These are phyloP conservation scores for Xylariaceae sp. DNA, from an alignment of 2,329 filamentous ascomycete species.

Conservation along the genomic window DNA sequence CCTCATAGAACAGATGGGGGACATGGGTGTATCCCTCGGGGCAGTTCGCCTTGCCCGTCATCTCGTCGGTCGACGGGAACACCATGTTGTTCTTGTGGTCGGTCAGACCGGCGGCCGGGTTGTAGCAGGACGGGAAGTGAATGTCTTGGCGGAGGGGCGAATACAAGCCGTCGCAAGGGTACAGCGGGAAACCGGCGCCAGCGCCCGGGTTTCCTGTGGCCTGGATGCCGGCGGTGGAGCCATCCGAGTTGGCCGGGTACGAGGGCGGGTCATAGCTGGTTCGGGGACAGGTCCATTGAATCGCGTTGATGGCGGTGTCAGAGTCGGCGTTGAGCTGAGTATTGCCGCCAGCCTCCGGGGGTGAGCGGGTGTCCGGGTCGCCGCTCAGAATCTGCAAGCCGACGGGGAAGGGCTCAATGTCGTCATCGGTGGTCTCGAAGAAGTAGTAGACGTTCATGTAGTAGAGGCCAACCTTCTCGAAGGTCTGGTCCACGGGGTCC, in stretches of 20 bases:
- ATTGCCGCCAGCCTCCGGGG: conserved; percentile 44
- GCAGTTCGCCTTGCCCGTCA: conserved; percentile 45
- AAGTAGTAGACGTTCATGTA: conserved; percentile 76
- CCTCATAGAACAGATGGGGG: conserved; percentile 51
- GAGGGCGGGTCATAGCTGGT: conserved; percentile 38
- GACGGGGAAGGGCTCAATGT: conserved; percentile 60
- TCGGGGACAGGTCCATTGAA: conserved; percentile 56
- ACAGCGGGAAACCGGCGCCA: conserved; percentile 61
- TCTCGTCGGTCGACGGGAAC: conserved; percentile 41
- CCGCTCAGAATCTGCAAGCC: conserved; percentile 67
- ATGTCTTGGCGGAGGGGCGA: conserved; percentile 59
- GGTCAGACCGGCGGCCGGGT: conserved; percentile 51
- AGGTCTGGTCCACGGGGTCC: conserved; percentile 52
- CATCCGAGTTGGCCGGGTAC: conserved; percentile 48
- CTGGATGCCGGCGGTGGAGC: conserved; percentile 45
- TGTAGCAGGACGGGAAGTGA: conserved; percentile 69
- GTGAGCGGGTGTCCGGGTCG: conserved; percentile 48
- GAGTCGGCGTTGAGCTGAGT: conserved; percentile 43
- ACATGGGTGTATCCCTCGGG: conserved; percentile 46
- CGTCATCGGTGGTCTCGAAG: conserved; percentile 57
- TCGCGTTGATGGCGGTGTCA: conserved; percentile 41
- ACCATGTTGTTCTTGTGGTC: conserved; percentile 59
- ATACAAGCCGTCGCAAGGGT: conserved; percentile 56
- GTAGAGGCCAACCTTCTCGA: conserved; percentile 60
- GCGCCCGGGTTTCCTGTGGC: conserved; percentile 47